phyloP scores from a whole-genome alignment of 2,329 filamentous ascomycete species.

The Aspergillus sp. region DNA sequence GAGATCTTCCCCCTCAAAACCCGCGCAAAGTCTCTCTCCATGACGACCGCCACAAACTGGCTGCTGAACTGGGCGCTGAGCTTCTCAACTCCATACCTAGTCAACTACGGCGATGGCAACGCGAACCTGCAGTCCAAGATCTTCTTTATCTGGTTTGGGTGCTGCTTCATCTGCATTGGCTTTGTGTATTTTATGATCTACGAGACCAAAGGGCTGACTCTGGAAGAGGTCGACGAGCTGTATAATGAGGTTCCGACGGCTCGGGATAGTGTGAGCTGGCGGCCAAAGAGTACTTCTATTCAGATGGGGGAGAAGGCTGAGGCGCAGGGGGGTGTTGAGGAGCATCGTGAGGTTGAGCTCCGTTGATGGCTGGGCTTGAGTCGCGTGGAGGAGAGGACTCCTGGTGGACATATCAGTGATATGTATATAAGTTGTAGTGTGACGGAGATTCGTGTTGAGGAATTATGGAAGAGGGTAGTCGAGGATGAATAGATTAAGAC shows the following conservation, averaged over 20 bases:
- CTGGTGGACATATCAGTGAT: too few relatives aligned
- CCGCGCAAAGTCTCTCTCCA: conserved; percentile 49
- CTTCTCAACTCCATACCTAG: conserved; percentile 78
- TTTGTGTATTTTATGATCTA: conserved; percentile 71
- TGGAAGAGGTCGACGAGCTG: conserved; percentile 81
- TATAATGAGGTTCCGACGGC: conserved; percentile 65
- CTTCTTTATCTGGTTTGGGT: conserved; percentile 60
- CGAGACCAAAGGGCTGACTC: conserved; percentile 79
- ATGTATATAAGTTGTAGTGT: too few relatives aligned
- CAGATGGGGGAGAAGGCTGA: too few relatives aligned
- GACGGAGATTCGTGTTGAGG: too few relatives aligned
- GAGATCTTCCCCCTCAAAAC: conserved; percentile 51
- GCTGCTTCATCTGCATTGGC: conserved; percentile 53
- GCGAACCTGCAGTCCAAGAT: conserved; percentile 63
- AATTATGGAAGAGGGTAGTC: too few relatives aligned
- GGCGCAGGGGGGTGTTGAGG: too few relatives aligned
- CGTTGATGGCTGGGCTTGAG: too few relatives aligned
- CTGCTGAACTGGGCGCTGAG: conserved; percentile 74
- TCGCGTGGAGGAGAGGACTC: too few relatives aligned
- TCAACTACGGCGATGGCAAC: conserved; percentile 65
- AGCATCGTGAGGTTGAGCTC: too few relatives aligned
- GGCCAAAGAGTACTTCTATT: too few relatives aligned
- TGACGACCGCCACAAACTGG: conserved; percentile 59
- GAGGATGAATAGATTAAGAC: too few relatives aligned
- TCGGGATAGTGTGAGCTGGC: conserved; percentile 29